phyloP scores from a whole-genome alignment of 2,329 filamentous ascomycete genomes.

The Neoscytalidium dimidiatum region DNA sequence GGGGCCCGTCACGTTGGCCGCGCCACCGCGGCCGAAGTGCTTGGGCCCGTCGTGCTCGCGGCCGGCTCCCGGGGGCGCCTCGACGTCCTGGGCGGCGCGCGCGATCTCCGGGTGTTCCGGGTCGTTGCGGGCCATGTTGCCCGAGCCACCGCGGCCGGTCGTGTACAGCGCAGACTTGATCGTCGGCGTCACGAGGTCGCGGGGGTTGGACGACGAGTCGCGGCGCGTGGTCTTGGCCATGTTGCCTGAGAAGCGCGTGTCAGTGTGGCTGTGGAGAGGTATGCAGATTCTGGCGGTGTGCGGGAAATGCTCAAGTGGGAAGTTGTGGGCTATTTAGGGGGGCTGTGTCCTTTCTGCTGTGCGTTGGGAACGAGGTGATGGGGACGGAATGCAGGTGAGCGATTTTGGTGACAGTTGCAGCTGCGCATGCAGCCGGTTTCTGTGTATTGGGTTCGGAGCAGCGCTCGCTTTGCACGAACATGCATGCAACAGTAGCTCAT shows the following conservation, averaged over 20 bases:
- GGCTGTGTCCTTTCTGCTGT: neutral
- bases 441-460: neutral
- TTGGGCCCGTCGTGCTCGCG: constrained; percentile 60
- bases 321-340: neutral
- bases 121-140: constrained; percentile 84
- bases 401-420: neutral
- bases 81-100: constrained; percentile 80
- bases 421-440: neutral
- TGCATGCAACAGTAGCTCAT: neutral
- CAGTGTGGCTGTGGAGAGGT: neutral
- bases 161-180: constrained; percentile 84
- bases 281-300: neutral
- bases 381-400: neutral
- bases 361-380: neutral
- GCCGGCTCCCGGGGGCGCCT: constrained; percentile 43
- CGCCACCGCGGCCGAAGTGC: constrained; percentile 73
- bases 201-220: constrained; percentile 21
- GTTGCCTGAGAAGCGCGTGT: constrained; percentile 43
- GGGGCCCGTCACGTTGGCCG: constrained; percentile 65
- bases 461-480: neutral
- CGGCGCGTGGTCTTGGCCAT: constrained; percentile 42
- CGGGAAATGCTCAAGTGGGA: neutral
- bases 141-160: constrained; percentile 83
- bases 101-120: constrained; percentile 66
- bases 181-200: constrained; percentile 77